These are phyloP conservation scores for Pythium aristosporum DNA, from an alignment of 352 stramenopile species.

Conservation along the genomic window DNA sequence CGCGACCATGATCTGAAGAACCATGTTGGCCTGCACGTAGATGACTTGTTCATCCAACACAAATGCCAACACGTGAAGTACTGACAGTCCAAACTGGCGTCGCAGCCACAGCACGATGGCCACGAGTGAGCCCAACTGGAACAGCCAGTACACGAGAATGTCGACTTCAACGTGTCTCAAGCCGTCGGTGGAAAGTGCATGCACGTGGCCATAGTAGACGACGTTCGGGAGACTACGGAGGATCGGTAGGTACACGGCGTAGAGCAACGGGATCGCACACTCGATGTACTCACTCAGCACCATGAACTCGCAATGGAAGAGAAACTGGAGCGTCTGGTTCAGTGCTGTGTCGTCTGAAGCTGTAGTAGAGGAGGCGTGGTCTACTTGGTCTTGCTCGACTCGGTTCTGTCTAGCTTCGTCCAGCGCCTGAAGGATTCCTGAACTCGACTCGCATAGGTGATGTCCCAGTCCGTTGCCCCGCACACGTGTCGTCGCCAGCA, in stretches of 20 bases:
- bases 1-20: constrained; percentile 27
- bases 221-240: constrained; percentile 30
- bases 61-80: constrained; percentile 26
- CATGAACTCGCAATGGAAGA: constrained; percentile 32
- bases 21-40: constrained; percentile 28
- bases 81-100: constrained; percentile 14
- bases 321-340: constrained; percentile 15
- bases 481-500: not conserved
- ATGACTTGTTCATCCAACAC: constrained; percentile 29
- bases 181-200: not conserved
- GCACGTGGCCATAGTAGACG: constrained; percentile 28
- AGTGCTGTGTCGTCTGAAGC: constrained; percentile 1
- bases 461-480: constrained; percentile 3
- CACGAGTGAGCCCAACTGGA: constrained; percentile 29
- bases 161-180: constrained; percentile 2
- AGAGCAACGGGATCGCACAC: constrained; percentile 27
- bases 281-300: constrained; percentile 34
- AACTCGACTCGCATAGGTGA: too few species aligned
- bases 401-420: not conserved
- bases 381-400: too few species aligned
- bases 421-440: too few species aligned
- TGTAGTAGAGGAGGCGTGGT: too few species aligned
- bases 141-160: constrained; percentile 17
- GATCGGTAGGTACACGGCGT: constrained; percentile 27
- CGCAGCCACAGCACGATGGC: constrained; percentile 20